Base-by-base conservation (phyloP, 2,329 filamentous ascomycete species). In the Tetracladium maxilliforme region DNA sequence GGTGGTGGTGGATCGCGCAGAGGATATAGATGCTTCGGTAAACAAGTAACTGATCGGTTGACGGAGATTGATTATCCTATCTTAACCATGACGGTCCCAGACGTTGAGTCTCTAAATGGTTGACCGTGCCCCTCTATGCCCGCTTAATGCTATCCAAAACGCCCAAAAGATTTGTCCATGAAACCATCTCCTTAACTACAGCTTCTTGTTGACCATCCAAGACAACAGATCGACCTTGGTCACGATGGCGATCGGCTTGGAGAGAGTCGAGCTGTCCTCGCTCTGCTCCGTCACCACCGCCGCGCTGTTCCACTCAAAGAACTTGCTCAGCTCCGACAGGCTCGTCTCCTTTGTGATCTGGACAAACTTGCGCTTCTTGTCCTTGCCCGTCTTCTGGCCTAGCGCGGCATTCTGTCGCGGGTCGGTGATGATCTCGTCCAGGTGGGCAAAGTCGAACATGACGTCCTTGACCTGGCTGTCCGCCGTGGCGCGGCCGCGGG, bases 261-360 rank as follows among this genome's bases (percentile, higher is more conserved):
- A 65, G 28, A 70, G 49, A n/a, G 43, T 39, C 20, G 42, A 43
- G 9, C 31, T 61, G 52, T 27, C 59, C 54, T 29, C 64, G 20
- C 54, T 54, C 38, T 69, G 64, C 49, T 95, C 86, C 0, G 87
- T 98, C 4, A 98, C 83, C 24, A 98, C 73, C 0, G 90, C 90
- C 1, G 90, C 87, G 38, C 80, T 90, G 54, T 98, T 95, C 84
- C 90, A 95, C 56, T 95, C 84, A 36, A 95, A 83, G 56, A 98
- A 98, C 43, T 80, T 74, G 58, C 83, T 87, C 27, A 98, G 63
- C 22, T 79, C 75, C 23, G 67, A 70, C 19, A 98, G 62, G 4
- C 79, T 78, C 2, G 90, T 98, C 37, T 94, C 81, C 47, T 79
- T 61, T 6, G 90, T 95, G 45, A 98, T 93, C 54, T 95, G 80